phyloP scores from a whole-genome alignment of 306 rosid species.

The Prunus dulcis region DNA sequence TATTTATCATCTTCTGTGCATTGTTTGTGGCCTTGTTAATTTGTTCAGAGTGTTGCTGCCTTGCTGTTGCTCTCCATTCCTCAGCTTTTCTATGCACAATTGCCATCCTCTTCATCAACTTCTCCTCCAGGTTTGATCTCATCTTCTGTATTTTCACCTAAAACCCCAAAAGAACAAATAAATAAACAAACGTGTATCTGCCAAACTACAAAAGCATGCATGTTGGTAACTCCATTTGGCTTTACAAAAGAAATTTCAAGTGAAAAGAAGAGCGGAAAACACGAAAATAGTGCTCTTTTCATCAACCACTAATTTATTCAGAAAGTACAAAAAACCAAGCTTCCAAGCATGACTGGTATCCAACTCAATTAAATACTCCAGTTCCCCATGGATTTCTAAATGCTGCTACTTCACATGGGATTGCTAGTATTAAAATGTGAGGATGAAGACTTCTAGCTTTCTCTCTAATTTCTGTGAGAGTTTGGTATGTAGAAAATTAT shows the following conservation, averaged over 20 bases:
- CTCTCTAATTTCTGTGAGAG: slow-evolving; percentile 7
- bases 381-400: slow-evolving; percentile 29
- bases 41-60: slow-evolving; percentile 72
- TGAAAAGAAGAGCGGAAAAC: neutral
- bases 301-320: neutral
- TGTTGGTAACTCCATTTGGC: neutral
- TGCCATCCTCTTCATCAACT: slow-evolving; percentile 86
- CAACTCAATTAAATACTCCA: slow-evolving; percentile 9
- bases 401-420: slow-evolving; percentile 38
- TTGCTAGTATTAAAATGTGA: slow-evolving; percentile 18
- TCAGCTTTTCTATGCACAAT: slow-evolving; percentile 85
- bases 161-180: neutral
- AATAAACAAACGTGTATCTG: neutral
- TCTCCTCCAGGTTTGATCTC: slow-evolving; percentile 90
- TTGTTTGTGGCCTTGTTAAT: slow-evolving; percentile 54
- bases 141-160: slow-evolving; percentile 94
- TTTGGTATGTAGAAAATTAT: neutral
- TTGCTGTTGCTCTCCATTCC: slow-evolving; percentile 72
- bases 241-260: neutral
- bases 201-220: slow-evolving; percentile 6
- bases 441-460: slow-evolving; percentile 23
- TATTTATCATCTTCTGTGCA: slow-evolving; percentile 52
- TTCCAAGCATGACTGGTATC: neutral
- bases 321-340: slow-evolving; percentile 22
- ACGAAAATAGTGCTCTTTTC: neutral